These are phyloP conservation scores for Pestalotiopsis sp. DNA, from an alignment of 2,329 filamentous ascomycete species.

Conservation along the genomic window DNA sequence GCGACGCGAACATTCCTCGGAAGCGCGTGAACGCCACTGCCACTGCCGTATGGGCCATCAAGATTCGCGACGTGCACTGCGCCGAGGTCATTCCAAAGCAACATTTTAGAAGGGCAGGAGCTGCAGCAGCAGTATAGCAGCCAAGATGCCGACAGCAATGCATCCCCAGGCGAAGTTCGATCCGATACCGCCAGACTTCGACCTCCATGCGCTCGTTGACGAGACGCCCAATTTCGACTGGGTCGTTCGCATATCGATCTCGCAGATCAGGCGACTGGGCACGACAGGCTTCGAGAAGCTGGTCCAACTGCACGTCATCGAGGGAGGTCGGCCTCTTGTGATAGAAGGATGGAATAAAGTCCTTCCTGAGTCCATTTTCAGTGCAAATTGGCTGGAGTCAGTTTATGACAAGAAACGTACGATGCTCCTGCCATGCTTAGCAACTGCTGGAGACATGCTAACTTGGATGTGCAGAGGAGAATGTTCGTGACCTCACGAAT, in stretches of 20 bases:
- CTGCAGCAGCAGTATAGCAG: background rate
- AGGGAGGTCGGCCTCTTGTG: slow-evolving; percentile 84
- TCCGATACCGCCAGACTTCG: slow-evolving; percentile 83
- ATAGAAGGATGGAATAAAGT: slow-evolving; percentile 84
- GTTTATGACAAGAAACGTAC: slow-evolving; percentile 79
- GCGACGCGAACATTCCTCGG: background rate
- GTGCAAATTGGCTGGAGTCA: slow-evolving; percentile 75
- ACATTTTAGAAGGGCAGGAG: background rate
- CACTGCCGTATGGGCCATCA: background rate
- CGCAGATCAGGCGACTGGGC: slow-evolving; percentile 77
- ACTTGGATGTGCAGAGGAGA: slow-evolving; percentile 64
- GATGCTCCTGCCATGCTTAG: slow-evolving; percentile 27
- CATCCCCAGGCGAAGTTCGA: slow-evolving; percentile 89
- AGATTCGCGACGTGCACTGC: background rate
- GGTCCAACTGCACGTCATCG: slow-evolving; percentile 79
- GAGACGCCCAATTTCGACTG: slow-evolving; percentile 83
- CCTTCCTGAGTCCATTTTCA: slow-evolving; percentile 79
- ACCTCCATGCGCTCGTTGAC: slow-evolving; percentile 76
- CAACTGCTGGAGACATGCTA: slow-evolving; percentile 17
- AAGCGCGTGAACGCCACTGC: background rate
- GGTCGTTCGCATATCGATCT: slow-evolving; percentile 77
- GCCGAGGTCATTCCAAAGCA: background rate
- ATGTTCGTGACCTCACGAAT: slow-evolving; percentile 77
- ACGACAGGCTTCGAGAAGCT: slow-evolving; percentile 84
- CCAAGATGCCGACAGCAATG: slow-evolving; percentile 71